Percentiles rank a stretch among this genome's conserved stretches.
Conservation (phyloP, 2,329 filamentous ascomycete genomes). For the Stylonectria norvegica region DNA sequence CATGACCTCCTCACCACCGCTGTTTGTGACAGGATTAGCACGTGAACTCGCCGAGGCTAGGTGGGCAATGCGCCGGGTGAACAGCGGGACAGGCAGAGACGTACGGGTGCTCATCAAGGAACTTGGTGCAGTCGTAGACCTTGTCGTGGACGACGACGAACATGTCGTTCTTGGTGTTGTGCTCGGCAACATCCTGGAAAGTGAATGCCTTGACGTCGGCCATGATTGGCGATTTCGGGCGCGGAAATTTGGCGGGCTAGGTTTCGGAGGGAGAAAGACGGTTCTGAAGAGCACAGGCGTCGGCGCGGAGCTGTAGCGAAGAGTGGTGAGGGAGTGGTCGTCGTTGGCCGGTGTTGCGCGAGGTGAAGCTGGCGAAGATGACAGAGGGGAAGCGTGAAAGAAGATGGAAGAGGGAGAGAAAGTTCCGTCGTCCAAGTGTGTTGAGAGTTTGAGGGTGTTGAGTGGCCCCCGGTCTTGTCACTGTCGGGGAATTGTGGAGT, state of each 20-base stretch:
- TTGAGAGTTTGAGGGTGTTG: background rate
- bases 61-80: conserved; percentile 6
- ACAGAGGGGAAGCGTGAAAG: conserved; percentile 9
- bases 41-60: conserved; percentile 2
- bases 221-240: conserved; percentile 22
- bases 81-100: conserved; percentile 30
- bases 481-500: too few relatives aligned
- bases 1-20: conserved; percentile 96
- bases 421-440: conserved; percentile 5
- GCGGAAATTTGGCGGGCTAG: background rate
- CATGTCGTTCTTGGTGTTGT: conserved; percentile 92
- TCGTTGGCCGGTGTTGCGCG: conserved; percentile 8
- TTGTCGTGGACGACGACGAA: conserved; percentile 93
- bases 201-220: conserved; percentile 56
- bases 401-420: conserved; percentile 11
- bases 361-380: conserved; percentile 8
- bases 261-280: background rate
- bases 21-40: conserved; percentile 38
- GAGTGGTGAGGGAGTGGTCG: conserved; percentile 13
- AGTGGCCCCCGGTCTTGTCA: background rate
- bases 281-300: too few relatives aligned
- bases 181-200: conserved; percentile 75
- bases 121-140: conserved; percentile 85
- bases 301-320: background rate
- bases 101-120: conserved; percentile 95